A percentile compares a stretch with the other conserved stretches of the same genome.
Conservation (phyloP, 2,329 filamentous ascomycete species). For the Alternaria postmessia region DNA sequence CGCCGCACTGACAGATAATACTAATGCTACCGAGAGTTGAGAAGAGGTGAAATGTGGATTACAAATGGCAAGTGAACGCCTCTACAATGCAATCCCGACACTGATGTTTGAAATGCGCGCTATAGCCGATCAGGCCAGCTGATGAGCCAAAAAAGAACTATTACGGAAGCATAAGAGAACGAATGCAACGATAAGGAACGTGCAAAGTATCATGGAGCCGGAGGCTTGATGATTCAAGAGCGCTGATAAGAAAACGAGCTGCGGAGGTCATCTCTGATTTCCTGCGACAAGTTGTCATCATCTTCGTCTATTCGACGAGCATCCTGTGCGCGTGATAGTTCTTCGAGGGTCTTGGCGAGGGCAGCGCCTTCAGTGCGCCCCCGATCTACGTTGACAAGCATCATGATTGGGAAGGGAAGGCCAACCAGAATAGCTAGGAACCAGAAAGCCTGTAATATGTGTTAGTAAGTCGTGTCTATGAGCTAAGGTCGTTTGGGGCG, state of each 20-base stretch:
- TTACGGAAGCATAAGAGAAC: constrained; percentile 16
- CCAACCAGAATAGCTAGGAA: constrained; percentile 88
- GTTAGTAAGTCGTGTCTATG: neutral
- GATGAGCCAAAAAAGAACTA: neutral
- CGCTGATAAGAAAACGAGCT: constrained; percentile 29
- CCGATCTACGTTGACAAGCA: constrained; percentile 80
- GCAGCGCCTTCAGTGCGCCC: constrained; percentile 54
- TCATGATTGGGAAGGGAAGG: constrained; percentile 83
- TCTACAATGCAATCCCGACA: neutral
- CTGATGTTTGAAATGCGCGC: neutral
- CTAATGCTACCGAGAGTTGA: neutral
- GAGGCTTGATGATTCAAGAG: constrained; percentile 6
- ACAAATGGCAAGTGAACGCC: neutral
- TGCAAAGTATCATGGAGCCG: neutral
- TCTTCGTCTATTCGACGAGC: constrained; percentile 12
- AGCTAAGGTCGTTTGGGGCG: neutral
- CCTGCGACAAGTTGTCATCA: constrained; percentile 21
- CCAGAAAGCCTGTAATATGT: constrained; percentile 72
- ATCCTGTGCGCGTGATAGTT: constrained; percentile 24
- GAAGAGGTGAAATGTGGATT: neutral
- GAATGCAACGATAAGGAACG: constrained; percentile 12
- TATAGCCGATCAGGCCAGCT: neutral
- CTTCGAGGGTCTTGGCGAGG: constrained; percentile 50
- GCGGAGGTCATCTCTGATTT: constrained; percentile 22
- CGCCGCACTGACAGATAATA: neutral